These are phyloP conservation scores for Cudoniella acicularis DNA, from an alignment of 495 filamentous ascomycete genomes.

Conservation along the genomic window DNA sequence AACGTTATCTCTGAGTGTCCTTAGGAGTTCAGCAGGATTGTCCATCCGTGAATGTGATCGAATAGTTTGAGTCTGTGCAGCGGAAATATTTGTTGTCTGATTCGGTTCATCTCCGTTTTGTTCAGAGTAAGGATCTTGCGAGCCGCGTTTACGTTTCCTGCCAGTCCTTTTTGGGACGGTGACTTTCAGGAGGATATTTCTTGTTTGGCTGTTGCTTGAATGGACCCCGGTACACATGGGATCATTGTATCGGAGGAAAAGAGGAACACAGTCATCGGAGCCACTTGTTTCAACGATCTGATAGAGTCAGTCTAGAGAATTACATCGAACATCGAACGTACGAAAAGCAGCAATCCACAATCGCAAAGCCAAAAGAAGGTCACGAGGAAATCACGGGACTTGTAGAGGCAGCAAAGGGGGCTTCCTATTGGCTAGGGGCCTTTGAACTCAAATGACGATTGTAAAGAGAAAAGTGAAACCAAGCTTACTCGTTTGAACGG, in stretches of 20 bases:
- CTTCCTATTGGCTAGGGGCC: background rate
- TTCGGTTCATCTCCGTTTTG: background rate
- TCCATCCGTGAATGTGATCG: constrained; percentile 39
- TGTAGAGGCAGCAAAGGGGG: background rate
- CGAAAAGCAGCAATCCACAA: too few species aligned
- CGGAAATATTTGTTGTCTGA: constrained; percentile 10
- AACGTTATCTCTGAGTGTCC: constrained; percentile 67
- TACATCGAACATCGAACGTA: background rate
- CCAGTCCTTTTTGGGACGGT: constrained; percentile 84
- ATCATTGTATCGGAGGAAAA: constrained; percentile 75
- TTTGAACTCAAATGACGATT: background rate
- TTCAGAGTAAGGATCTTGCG: constrained; percentile 54
- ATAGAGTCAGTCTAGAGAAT: background rate
- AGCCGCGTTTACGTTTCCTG: constrained; percentile 74
- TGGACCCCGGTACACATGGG: constrained; percentile 66
- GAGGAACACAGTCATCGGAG: constrained; percentile 42
- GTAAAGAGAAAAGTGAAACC: background rate
- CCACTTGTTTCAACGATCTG: constrained; percentile 43
- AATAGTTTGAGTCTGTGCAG: constrained; percentile 20
- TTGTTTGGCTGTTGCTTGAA: constrained; percentile 69
- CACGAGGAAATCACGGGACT: constrained; percentile 6
- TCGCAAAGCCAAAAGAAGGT: too few species aligned
- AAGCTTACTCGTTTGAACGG: constrained; percentile 61
- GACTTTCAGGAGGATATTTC: constrained; percentile 81
- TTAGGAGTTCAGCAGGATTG: constrained; percentile 47